Evolutionary conservation across 2,329 filamentous ascomycete genomes (phyloP).

Genomic region (Aspergillus awamori): DNA sequence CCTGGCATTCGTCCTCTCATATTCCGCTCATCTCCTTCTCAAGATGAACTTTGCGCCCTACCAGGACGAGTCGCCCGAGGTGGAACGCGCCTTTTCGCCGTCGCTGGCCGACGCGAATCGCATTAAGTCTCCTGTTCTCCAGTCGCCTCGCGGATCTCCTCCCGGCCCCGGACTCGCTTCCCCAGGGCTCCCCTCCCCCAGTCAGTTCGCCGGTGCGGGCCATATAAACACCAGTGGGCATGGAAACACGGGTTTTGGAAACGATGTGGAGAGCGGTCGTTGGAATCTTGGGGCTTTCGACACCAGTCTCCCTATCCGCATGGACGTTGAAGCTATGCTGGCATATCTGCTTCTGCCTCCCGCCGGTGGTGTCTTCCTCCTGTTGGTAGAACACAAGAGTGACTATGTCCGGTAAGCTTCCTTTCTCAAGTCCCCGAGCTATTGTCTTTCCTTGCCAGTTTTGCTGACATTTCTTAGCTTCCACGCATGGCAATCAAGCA

Average conservation of each 20-base stretch:
- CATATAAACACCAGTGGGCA: slow-evolving; percentile 32
- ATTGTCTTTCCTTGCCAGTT: background rate
- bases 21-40: slow-evolving; percentile 12
- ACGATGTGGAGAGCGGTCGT: slow-evolving; percentile 54
- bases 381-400: slow-evolving; percentile 89
- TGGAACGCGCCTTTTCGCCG: slow-evolving; percentile 77
- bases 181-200: slow-evolving; percentile 43
- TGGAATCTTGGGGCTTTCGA: slow-evolving; percentile 79
- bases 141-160: slow-evolving; percentile 55
- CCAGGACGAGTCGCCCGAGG: slow-evolving; percentile 87
- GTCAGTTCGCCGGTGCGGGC: slow-evolving; percentile 41
- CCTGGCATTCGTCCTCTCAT: slow-evolving; percentile 3
- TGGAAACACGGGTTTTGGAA: slow-evolving; percentile 44
- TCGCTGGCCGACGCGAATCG: slow-evolving; percentile 52
- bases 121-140: slow-evolving; percentile 57
- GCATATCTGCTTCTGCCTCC: slow-evolving; percentile 87
- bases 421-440: background rate
- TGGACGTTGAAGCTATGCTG: slow-evolving; percentile 88
- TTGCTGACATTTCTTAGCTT: slow-evolving; percentile 60
- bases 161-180: slow-evolving; percentile 49
- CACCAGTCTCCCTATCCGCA: slow-evolving; percentile 80
- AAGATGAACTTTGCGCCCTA: slow-evolving; percentile 95
- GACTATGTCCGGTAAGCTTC: slow-evolving; percentile 82
- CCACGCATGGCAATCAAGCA: slow-evolving; percentile 91
- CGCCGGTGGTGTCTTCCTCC: slow-evolving; percentile 77